phyloP scores from a whole-genome alignment of 345 rosid genomes.

The Gossypium arboreum region DNA sequence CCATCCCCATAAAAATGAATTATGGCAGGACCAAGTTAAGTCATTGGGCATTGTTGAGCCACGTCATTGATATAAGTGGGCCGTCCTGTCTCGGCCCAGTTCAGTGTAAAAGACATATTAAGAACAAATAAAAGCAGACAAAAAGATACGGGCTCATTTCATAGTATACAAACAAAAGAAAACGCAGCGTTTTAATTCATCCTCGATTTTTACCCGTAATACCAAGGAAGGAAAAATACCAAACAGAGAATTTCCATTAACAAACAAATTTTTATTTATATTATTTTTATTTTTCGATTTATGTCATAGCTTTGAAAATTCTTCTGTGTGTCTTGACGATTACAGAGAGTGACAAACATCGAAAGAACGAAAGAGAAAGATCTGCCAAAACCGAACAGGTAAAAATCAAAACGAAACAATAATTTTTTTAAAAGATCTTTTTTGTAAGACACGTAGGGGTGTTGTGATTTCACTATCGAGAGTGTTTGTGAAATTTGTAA shows the following conservation, averaged over 20 bases:
- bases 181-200: not conserved
- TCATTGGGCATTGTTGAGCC: not conserved
- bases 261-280: not conserved
- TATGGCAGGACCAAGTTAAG: no score
- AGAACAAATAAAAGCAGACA: not conserved
- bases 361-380: slow-evolving; percentile 13
- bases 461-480: slow-evolving; percentile 35
- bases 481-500: slow-evolving; percentile 14
- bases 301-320: slow-evolving; percentile 1
- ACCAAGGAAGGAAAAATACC: not conserved
- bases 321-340: not conserved
- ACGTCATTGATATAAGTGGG: not conserved
- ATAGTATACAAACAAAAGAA: not conserved
- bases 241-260: slow-evolving; percentile 14
- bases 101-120: not conserved
- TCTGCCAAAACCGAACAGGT: slow-evolving; percentile 30
- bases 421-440: not conserved
- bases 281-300: not conserved
- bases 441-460: slow-evolving; percentile 18
- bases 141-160: not conserved
- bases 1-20: no score
- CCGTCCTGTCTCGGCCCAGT: not conserved
- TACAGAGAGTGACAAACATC: slow-evolving; percentile 8
- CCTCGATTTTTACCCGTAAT: not conserved
- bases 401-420: not conserved